Conservation (phyloP, 2,329 filamentous ascomycete genomes). For the Akanthomyces lecanii region DNA sequence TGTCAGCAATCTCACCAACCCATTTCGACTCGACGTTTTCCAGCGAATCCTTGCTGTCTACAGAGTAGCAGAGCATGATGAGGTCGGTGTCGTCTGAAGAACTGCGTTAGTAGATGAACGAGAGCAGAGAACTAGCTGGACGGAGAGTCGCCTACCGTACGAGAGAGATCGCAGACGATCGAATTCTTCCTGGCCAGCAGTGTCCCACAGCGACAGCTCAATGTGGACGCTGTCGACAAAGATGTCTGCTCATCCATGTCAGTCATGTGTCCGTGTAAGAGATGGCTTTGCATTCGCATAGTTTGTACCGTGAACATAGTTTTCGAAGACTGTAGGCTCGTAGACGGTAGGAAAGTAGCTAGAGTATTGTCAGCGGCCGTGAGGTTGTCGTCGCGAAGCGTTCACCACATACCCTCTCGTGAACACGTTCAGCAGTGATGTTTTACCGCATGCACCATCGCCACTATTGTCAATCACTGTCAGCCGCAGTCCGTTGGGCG, state of each 20-base stretch:
- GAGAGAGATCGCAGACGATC: conserved; percentile 91
- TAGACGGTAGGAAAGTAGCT: conserved; percentile 98
- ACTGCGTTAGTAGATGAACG: neutral
- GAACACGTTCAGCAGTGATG: conserved; percentile 94
- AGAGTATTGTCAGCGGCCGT: conserved; percentile 15
- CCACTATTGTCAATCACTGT: conserved; percentile 52
- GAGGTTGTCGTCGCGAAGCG: neutral
- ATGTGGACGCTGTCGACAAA: conserved; percentile 97
- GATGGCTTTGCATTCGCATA: neutral
- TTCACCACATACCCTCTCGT: conserved; percentile 77
- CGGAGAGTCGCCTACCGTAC: conserved; percentile 58
- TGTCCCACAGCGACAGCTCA: conserved; percentile 97
- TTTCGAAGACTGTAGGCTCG: conserved; percentile 97
- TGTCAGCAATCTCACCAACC: conserved; percentile 96
- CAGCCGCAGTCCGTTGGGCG: neutral
- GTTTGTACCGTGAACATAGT: conserved; percentile 87
- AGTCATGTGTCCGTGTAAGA: conserved; percentile 14
- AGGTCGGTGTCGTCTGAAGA: conserved; percentile 76
- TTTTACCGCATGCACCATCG: conserved; percentile 96
- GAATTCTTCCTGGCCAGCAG: conserved; percentile 97
- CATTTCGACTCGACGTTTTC: conserved; percentile 99
- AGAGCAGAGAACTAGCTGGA: neutral
- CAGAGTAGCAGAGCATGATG: conserved; percentile 98
- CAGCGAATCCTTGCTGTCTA: conserved; percentile 92
- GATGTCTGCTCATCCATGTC: conserved; percentile 61